phyloP scores from a whole-genome alignment of 106 monocot species.

The Dendrobium chrysotoxum region DNA sequence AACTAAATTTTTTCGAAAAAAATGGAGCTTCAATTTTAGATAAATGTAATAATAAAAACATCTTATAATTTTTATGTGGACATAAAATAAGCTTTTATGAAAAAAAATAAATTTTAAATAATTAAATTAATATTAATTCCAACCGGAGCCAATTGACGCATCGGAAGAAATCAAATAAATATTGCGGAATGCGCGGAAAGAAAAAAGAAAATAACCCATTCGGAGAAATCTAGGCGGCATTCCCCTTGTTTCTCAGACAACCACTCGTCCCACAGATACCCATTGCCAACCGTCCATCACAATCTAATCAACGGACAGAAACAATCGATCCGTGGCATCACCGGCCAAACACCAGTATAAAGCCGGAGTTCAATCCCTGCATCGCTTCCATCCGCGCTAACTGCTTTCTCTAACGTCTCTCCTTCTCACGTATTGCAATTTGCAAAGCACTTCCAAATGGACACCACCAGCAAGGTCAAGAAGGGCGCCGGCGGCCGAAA shows the following conservation, averaged over 20 bases:
- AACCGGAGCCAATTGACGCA: too few relatives aligned
- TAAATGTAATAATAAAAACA: too few relatives aligned
- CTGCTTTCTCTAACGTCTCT: not conserved
- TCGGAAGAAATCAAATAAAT: too few relatives aligned
- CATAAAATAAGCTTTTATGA: too few relatives aligned
- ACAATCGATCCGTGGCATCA: not conserved
- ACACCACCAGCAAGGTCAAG: slow-evolving; percentile 10
- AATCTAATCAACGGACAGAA: not conserved
- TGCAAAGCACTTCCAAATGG: not conserved
- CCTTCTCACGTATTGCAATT: not conserved
- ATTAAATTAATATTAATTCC: too few relatives aligned
- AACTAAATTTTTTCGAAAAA: too few relatives aligned
- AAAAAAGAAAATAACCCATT: too few relatives aligned
- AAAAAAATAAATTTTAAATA: too few relatives aligned
- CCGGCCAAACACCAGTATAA: not conserved
- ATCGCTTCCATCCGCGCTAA: not conserved
- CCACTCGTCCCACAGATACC: not conserved
- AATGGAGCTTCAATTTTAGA: too few relatives aligned
- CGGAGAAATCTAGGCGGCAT: too few relatives aligned
- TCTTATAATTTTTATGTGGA: too few relatives aligned
- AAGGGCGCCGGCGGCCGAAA: slow-evolving; percentile 20
- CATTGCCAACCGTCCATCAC: not conserved
- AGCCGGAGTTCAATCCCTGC: not conserved
- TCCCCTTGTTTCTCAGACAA: not conserved
- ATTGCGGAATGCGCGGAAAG: too few relatives aligned